Evolutionary conservation across 371 early-diverging fungal species (phyloP).

Genomic region (Mortierella sp.): DNA sequence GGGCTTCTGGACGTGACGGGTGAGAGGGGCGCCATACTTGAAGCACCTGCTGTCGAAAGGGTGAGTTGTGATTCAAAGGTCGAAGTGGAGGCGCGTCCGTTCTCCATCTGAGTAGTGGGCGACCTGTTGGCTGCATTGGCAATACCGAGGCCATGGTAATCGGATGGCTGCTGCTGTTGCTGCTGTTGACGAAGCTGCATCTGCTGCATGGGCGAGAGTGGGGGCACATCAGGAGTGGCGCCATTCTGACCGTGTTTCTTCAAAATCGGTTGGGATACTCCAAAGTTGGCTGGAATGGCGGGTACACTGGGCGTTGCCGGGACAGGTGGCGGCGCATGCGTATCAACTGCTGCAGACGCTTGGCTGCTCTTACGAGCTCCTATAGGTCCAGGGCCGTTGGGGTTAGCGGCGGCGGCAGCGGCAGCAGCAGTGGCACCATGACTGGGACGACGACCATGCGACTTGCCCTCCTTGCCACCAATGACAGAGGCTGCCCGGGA

Average conservation of each 20-base stretch:
- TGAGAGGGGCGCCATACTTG: constrained; percentile 18
- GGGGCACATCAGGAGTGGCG: constrained; percentile 5
- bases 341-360: not conserved
- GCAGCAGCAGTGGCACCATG: constrained; percentile 20
- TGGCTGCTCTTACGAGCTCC: constrained; percentile 32
- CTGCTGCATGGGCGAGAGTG: constrained; percentile 25
- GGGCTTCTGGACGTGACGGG: constrained; percentile 24
- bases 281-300: constrained; percentile 33
- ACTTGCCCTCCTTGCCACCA: constrained; percentile 35
- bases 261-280: constrained; percentile 24
- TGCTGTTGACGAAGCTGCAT: constrained; percentile 5
- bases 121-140: constrained; percentile 7
- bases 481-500: constrained; percentile 52
- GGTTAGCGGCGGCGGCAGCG: not conserved
- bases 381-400: not conserved
- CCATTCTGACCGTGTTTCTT: constrained; percentile 29
- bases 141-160: constrained; percentile 33
- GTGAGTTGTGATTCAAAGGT: constrained; percentile 38
- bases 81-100: constrained; percentile 31
- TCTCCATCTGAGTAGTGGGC: constrained; percentile 20
- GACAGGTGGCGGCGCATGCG: constrained; percentile 4
- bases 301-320: constrained; percentile 34
- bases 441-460: constrained; percentile 46
- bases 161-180: constrained; percentile 23
- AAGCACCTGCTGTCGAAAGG: constrained; percentile 32